Evolutionary conservation across 2,329 filamentous ascomycete genomes (phyloP).

Genomic region (Sporothrix humicola): DNA sequence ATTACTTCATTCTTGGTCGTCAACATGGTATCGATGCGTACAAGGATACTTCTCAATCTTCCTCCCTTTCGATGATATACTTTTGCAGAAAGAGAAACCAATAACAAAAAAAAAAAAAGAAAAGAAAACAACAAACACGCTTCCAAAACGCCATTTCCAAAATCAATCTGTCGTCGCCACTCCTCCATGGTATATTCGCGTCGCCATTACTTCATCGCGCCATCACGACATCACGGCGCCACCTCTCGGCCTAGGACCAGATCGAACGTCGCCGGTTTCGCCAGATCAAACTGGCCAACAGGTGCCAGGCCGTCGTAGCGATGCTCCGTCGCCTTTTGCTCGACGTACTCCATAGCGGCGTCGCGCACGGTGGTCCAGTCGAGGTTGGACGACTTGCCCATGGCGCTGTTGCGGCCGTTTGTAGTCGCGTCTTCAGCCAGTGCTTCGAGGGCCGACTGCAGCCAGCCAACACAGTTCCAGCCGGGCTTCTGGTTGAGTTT

Average conservation of each 20-base stretch:
- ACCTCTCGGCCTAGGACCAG: constrained; percentile 20
- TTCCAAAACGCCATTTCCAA: constrained; percentile 16
- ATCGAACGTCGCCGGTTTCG: constrained; percentile 23
- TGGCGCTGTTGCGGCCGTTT: background rate
- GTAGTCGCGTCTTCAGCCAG: background rate
- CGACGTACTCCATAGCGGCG: constrained; percentile 20
- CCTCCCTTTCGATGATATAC: background rate
- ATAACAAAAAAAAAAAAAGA: background rate
- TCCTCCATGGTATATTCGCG: too few relatives aligned
- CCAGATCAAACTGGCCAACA: constrained; percentile 22
- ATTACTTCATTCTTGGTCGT: background rate
- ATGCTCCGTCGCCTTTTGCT: constrained; percentile 24
- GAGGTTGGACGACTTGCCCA: constrained; percentile 25
- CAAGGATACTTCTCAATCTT: background rate
- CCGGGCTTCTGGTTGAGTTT: background rate
- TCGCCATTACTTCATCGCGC: background rate
- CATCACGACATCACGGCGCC: constrained; percentile 21
- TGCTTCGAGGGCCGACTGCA: constrained; percentile 10
- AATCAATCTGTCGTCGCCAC: background rate
- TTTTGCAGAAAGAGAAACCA: background rate
- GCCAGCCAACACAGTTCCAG: constrained; percentile 28
- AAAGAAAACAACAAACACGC: background rate
- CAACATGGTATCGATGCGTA: background rate
- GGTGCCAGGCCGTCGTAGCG: constrained; percentile 28
- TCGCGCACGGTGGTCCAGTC: constrained; percentile 20